These are phyloP conservation scores for Cladosporium sp. DNA, from an alignment of 2,329 filamentous ascomycete species.

Conservation along the genomic window DNA sequence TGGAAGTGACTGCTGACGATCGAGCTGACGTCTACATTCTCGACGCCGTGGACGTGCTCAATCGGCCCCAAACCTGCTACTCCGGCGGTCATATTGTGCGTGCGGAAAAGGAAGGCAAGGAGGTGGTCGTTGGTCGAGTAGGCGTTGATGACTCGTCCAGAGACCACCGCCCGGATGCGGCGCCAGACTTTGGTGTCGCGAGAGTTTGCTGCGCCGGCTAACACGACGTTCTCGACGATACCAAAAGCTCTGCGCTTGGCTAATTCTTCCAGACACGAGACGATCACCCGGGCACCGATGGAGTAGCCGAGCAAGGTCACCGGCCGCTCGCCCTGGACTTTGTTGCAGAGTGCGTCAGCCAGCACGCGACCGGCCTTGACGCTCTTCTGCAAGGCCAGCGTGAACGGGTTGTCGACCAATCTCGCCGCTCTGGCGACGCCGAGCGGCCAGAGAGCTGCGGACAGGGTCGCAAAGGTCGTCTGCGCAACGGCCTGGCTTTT, in stretches of 20 bases:
- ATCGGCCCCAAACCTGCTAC: slow-evolving; percentile 72
- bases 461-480: slow-evolving; percentile 31
- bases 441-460: slow-evolving; percentile 36
- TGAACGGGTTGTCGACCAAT: slow-evolving; percentile 18
- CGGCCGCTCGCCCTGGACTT: slow-evolving; percentile 17
- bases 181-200: slow-evolving; percentile 64
- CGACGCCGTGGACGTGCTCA: slow-evolving; percentile 54
- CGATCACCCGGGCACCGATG: slow-evolving; percentile 52
- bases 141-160: slow-evolving; percentile 73
- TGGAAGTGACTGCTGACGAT: slow-evolving; percentile 38
- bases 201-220: slow-evolving; percentile 71
- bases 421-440: slow-evolving; percentile 31
- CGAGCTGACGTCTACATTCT: slow-evolving; percentile 43
- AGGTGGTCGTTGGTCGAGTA: slow-evolving; percentile 78
- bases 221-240: slow-evolving; percentile 68
- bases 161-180: slow-evolving; percentile 65
- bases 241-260: slow-evolving; percentile 71
- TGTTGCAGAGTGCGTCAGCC: slow-evolving; percentile 17
- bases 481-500: slow-evolving; percentile 61
- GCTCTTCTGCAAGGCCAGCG: slow-evolving; percentile 13
- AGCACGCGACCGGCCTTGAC: slow-evolving; percentile 18
- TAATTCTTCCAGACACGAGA: slow-evolving; percentile 65
- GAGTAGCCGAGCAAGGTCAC: slow-evolving; percentile 18
- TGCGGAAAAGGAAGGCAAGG: slow-evolving; percentile 73
- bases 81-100: slow-evolving; percentile 69